Conservation (phyloP, 352 stramenopile genomes). For the Globisporangium recalcitrans region DNA sequence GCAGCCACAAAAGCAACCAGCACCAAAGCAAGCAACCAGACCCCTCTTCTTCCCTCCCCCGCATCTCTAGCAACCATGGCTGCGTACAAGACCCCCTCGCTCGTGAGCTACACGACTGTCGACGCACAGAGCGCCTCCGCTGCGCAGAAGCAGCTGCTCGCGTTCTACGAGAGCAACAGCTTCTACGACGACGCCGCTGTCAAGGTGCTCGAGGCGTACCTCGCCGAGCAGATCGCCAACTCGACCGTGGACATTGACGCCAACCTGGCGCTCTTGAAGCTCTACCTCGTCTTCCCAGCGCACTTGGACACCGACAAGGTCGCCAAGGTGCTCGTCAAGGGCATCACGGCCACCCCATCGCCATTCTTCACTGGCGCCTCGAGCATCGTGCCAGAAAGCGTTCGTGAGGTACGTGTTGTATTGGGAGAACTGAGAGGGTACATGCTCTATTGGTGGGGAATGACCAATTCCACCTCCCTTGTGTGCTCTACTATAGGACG, state of each 20-base stretch:
- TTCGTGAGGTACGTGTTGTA: conserved; percentile 30
- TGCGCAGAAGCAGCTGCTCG: conserved; percentile 54
- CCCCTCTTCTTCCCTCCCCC: background rate
- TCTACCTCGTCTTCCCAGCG: conserved; percentile 73
- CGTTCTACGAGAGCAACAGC: conserved; percentile 34
- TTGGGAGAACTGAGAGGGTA: background rate
- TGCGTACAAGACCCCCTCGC: conserved; percentile 58
- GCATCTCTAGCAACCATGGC: conserved; percentile 29
- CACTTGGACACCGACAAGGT: conserved; percentile 53
- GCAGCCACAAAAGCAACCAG: conserved; percentile 3
- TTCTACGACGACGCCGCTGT: conserved; percentile 51
- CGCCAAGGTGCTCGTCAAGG: conserved; percentile 67
- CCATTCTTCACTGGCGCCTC: conserved; percentile 74
- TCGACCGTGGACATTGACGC: conserved; percentile 66
- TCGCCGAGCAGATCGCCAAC: conserved; percentile 68
- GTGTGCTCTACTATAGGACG: conserved; percentile 20
- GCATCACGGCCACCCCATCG: conserved; percentile 56
- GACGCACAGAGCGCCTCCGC: conserved; percentile 32
- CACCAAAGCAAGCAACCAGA: conserved; percentile 1
- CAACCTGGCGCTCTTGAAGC: conserved; percentile 75
- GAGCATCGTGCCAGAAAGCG: conserved; percentile 60
- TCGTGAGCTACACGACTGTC: conserved; percentile 55
- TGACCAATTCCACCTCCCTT: background rate
- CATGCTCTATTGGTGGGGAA: background rate
- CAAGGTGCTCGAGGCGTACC: conserved; percentile 55